Evolutionary conservation across 2,329 filamentous ascomycete genomes (phyloP).

Genomic region (Hypoxylon sp.): DNA sequence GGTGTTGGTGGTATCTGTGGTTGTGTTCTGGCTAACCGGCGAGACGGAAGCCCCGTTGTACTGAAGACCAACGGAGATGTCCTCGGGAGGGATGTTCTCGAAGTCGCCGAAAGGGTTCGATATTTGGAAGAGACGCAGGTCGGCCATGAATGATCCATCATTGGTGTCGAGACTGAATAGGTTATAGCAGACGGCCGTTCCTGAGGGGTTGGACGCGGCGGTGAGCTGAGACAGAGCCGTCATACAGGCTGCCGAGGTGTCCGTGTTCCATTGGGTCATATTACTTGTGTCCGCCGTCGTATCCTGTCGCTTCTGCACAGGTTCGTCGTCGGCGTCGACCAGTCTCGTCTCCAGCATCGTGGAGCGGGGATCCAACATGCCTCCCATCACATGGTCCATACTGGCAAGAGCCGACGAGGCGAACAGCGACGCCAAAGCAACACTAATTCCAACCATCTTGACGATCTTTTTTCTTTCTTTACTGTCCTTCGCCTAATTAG

Average conservation of each 20-base stretch:
- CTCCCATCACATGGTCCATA: conserved; percentile 35
- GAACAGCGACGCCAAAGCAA: conserved; percentile 49
- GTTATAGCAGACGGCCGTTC: conserved; percentile 85
- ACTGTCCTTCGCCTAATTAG: too few species aligned
- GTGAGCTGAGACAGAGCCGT: conserved; percentile 62
- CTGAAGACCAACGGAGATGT: conserved; percentile 63
- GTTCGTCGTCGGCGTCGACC: conserved; percentile 25
- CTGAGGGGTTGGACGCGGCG: conserved; percentile 74
- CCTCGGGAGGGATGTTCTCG: conserved; percentile 57
- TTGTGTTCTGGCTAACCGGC: conserved; percentile 48
- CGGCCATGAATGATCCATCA: conserved; percentile 77
- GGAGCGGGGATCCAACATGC: conserved; percentile 22
- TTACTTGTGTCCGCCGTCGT: conserved; percentile 50
- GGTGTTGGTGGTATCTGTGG: conserved; percentile 30
- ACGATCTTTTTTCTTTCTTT: conserved; percentile 7
- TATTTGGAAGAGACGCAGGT: conserved; percentile 77
- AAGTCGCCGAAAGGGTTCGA: conserved; percentile 65
- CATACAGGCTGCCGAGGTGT: conserved; percentile 67
- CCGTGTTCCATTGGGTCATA: conserved; percentile 63
- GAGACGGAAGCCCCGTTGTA: conserved; percentile 65
- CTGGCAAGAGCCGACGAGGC: conserved; percentile 49
- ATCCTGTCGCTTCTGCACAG: conserved; percentile 36
- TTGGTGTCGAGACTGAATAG: conserved; percentile 72
- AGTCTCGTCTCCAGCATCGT: conserved; percentile 32
- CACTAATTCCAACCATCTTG: conserved; percentile 51